A percentile compares a stretch with the other conserved stretches of the same genome.
phyloP scores from a whole-genome alignment of 2,329 filamentous ascomycete genomes.

The Ambrosiella xylebori region DNA sequence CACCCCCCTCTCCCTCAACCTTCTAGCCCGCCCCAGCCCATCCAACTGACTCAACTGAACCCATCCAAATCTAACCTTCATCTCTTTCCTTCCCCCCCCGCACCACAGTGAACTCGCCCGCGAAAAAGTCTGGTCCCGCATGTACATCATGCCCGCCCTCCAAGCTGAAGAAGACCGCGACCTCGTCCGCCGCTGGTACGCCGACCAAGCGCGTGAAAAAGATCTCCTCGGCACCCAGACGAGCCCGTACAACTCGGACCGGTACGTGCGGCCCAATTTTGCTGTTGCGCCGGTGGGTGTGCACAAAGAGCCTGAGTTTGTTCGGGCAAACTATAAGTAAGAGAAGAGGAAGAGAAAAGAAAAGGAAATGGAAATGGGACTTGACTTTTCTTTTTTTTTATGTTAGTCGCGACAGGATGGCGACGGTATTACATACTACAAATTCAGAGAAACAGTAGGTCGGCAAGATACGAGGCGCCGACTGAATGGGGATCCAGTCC shows the following conservation, averaged over 20 bases:
- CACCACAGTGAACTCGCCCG: conserved; percentile 64
- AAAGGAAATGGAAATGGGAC: neutral
- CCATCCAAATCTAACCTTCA: conserved; percentile 8
- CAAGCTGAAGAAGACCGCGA: conserved; percentile 96
- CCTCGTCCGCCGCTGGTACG: conserved; percentile 70
- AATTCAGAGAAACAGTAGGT: no score
- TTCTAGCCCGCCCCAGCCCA: neutral
- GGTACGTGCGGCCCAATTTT: conserved; percentile 36
- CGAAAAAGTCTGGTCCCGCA: conserved; percentile 96
- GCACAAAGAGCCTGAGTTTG: neutral
- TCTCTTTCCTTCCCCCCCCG: neutral
- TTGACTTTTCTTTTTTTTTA: neutral
- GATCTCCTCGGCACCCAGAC: conserved; percentile 69
- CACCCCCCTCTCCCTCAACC: neutral
- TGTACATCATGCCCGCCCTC: conserved; percentile 81
- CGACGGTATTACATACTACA: neutral
- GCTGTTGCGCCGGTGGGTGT: conserved; percentile 7
- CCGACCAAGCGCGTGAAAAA: conserved; percentile 80
- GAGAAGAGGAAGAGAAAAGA: neutral
- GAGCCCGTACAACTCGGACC: conserved; percentile 74
- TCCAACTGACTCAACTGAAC: neutral
- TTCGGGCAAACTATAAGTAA: neutral
- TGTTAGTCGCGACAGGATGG: neutral
- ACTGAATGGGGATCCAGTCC: no score
- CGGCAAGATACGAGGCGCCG: no score